These are phyloP conservation scores for Chlamydomonas sp. DNA, from an alignment of 139 green algal species.

Conservation along the genomic window DNA sequence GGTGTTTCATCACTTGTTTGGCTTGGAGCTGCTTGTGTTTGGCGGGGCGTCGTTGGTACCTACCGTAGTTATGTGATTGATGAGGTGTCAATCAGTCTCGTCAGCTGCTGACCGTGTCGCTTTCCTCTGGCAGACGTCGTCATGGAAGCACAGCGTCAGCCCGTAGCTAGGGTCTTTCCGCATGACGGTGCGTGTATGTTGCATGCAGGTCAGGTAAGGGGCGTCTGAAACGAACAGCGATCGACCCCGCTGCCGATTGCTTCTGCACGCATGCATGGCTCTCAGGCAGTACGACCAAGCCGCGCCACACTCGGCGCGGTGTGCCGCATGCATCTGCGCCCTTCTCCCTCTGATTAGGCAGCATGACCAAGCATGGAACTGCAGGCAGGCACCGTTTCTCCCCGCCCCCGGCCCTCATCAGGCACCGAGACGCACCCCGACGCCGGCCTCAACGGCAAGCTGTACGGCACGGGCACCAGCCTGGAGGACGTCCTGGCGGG, in stretches of 20 bases:
- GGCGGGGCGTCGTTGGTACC: no score
- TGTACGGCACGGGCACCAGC: conserved; percentile 24
- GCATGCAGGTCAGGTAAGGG: no score
- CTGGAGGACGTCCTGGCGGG: background rate
- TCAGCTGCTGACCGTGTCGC: no score
- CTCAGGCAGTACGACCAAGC: no score
- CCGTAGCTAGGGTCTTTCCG: background rate
- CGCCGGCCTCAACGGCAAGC: conserved; percentile 9
- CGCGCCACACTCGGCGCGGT: no score
- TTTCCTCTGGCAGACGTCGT: background rate
- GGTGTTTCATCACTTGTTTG: no score
- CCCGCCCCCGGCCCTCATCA: background rate
- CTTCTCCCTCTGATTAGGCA: no score
- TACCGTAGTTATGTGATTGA: no score
- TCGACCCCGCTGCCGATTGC: background rate
- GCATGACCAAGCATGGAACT: background rate
- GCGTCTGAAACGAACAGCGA: background rate
- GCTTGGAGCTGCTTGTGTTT: no score
- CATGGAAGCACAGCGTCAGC: background rate
- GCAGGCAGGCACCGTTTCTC: background rate
- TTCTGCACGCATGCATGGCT: background rate
- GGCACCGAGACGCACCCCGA: conserved; percentile 26
- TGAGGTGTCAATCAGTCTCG: no score
- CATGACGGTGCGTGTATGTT: background rate
- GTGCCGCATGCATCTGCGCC: no score